Evolutionary conservation across 345 rosid genomes (phyloP), one percentile per base, ranked within the genome.

Genomic region (Eucalyptus sp.): DNA sequence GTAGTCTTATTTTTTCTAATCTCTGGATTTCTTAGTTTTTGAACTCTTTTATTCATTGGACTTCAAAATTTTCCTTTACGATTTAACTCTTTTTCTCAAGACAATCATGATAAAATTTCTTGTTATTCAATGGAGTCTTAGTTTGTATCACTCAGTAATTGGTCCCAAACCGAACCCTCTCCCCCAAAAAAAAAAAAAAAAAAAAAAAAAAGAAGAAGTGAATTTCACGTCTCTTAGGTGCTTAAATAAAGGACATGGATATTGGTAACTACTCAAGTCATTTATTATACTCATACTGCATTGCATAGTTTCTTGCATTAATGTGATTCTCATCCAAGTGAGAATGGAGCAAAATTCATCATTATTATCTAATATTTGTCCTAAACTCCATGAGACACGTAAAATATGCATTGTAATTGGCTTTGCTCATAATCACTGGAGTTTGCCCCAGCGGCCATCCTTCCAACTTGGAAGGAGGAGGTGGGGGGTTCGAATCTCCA

Each of bases 91-190:
- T 60, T 27, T 60, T 25, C n/a, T 60, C n/a, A 5, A 60, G 29
- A 60, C 7, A 25, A 25, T 10, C 2, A 60, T 4, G 2, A 60
- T 25, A 25, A 25, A 60, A 25, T 25, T 27, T 60, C 14, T 60
- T 27, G n/a, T 60, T 11, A 0, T 60, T 60, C n/a, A 60, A 27
- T 25, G 14, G 31, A 60, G n/a, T 25, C n/a, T 11, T 60, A 60
- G n/a, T 60, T 27, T 60, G 29, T 58, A 58, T 11, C 12, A 5
- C n/a, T 58, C 13, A 58, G 7, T 2, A 58, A 58, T 60, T 60
- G 31, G 14, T 25, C 66, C 66, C n/a, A 56, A 56, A 24, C 5
- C 4, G 0, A 0, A 0, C 1, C 56, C 18, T 0, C 7, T 0
- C 44, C 44, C 7, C 44, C 44, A 7, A 5, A 5, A 4, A 25